Evolutionary conservation across 139 green algal species (phyloP).

Genomic region (Yamagishiella unicocca): DNA sequence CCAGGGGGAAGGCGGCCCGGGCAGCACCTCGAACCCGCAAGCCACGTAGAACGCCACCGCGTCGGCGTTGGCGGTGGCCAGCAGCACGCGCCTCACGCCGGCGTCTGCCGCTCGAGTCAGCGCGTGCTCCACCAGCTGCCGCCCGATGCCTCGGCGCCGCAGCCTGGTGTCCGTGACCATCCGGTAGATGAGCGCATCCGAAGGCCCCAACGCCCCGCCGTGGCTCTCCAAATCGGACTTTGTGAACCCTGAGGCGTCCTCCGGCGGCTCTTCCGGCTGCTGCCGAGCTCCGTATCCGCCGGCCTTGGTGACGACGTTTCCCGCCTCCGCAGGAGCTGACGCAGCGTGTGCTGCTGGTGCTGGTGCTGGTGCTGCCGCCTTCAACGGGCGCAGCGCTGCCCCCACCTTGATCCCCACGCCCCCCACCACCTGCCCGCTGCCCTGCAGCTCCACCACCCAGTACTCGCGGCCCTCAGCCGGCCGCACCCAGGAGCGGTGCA

Average conservation of each 20-base stretch:
- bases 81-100: neutral
- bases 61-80: neutral
- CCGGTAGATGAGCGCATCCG: neutral
- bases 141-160: constrained; percentile 7
- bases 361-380: no score
- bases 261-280: neutral
- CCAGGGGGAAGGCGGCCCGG: no score
- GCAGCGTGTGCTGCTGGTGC: neutral
- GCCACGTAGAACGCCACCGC: constrained; percentile 2
- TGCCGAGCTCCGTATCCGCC: no score
- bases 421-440: constrained; percentile 1
- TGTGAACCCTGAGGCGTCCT: constrained; percentile 5
- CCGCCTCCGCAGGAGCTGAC: neutral
- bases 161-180: neutral
- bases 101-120: neutral
- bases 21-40: neutral
- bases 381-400: neutral
- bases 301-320: neutral
- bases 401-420: neutral
- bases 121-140: neutral
- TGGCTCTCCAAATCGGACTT: neutral
- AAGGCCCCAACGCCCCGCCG: neutral
- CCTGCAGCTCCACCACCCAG: constrained; percentile 4
- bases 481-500: neutral
- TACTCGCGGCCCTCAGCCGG: neutral